Evolutionary conservation across 2,329 filamentous ascomycete species (phyloP).

Genomic region (Dichotomopilus funicola): DNA sequence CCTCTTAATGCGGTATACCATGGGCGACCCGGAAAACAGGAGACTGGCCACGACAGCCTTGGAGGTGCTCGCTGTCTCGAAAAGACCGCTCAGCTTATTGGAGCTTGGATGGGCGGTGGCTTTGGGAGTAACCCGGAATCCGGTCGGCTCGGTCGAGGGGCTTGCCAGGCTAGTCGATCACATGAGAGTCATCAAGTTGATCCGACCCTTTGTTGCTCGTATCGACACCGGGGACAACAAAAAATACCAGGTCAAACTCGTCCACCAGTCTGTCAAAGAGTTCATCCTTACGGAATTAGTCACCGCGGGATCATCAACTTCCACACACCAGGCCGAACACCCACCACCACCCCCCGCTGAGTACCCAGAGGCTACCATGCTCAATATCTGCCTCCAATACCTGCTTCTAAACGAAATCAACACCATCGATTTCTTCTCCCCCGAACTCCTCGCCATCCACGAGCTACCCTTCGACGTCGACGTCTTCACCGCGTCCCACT

Average conservation of each 20-base stretch:
- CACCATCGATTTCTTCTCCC: slow-evolving; percentile 25
- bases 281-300: neutral
- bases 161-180: neutral
- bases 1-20: neutral
- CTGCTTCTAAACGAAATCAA: slow-evolving; percentile 26
- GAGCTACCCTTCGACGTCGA: slow-evolving; percentile 23
- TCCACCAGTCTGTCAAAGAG: slow-evolving; percentile 2
- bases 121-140: neutral
- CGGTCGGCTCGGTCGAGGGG: neutral
- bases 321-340: too few species aligned
- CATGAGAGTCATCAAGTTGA: neutral
- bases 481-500: slow-evolving; percentile 17
- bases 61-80: neutral
- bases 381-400: slow-evolving; percentile 26
- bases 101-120: neutral
- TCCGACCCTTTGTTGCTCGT: neutral
- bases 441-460: slow-evolving; percentile 20
- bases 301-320: too few species aligned
- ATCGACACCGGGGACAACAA: neutral
- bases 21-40: neutral
- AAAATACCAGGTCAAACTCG: slow-evolving; percentile 2
- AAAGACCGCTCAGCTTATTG: neutral
- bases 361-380: slow-evolving; percentile 18
- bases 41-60: neutral
- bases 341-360: neutral